Evolutionary conservation across 257 asterid species (phyloP).

Genomic region (Craterostigma plantagineum): DNA sequence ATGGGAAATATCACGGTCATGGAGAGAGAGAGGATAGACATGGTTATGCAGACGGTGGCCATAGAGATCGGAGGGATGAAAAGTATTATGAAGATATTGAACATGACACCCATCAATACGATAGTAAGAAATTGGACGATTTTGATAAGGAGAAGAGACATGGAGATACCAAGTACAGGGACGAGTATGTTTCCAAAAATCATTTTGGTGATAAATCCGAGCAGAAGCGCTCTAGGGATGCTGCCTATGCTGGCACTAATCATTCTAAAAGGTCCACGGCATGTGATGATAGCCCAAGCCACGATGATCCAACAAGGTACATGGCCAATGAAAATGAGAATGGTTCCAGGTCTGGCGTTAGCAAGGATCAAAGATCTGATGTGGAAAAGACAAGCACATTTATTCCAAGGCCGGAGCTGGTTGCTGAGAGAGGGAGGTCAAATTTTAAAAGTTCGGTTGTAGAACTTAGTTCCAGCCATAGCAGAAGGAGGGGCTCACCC

Average conservation of each 20-base stretch:
- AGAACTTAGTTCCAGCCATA: conserved; percentile 22
- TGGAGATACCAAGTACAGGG: conserved; percentile 30
- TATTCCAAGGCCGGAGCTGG: conserved; percentile 11
- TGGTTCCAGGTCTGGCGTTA: conserved; percentile 45
- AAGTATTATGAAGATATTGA: conserved; percentile 50
- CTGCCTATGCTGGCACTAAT: conserved; percentile 33
- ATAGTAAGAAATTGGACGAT: conserved; percentile 44
- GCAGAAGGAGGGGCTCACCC: conserved; percentile 66
- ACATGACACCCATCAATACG: conserved; percentile 31
- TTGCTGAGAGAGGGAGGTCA: too few relatives aligned
- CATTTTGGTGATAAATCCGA: conserved; percentile 59
- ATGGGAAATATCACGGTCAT: conserved; percentile 48
- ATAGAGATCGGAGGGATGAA: conserved; percentile 19
- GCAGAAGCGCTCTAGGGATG: conserved; percentile 38
- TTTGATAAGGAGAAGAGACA: conserved; percentile 53
- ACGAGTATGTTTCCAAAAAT: conserved; percentile 35
- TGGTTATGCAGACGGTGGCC: conserved; percentile 36
- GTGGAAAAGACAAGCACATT: conserved; percentile 34
- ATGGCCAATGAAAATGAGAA: conserved; percentile 26
- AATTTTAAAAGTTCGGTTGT: too few relatives aligned
- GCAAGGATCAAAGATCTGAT: conserved; percentile 54
- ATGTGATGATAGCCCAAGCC: conserved; percentile 44
- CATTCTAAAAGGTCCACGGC: conserved; percentile 41
- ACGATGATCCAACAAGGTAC: conserved; percentile 34
- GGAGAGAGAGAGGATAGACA: conserved; percentile 38